phyloP scores from a whole-genome alignment of 1,284 basidiomycete species.

The Agroathelia rolfsii region DNA sequence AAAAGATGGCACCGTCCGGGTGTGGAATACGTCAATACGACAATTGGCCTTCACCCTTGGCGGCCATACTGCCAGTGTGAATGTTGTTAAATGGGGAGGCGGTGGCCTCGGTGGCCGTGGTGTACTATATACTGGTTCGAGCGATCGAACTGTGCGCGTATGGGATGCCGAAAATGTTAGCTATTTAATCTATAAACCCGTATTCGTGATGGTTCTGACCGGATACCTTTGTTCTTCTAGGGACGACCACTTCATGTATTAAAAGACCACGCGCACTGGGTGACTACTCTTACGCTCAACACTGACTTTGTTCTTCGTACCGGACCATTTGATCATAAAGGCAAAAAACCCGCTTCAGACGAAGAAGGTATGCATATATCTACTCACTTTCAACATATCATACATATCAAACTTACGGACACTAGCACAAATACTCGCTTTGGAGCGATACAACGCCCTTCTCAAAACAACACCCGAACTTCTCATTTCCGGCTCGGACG shows the following conservation, averaged over 20 bases:
- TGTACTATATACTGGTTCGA: conserved; percentile 88
- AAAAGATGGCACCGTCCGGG: conserved; percentile 90
- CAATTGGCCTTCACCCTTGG: conserved; percentile 81
- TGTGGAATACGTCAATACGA: conserved; percentile 79
- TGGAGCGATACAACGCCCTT: conserved; percentile 65
- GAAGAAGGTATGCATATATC: conserved; percentile 52
- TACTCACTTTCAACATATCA: conserved; percentile 3
- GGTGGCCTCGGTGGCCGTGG: conserved; percentile 57
- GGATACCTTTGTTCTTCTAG: no score
- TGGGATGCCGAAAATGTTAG: conserved; percentile 81
- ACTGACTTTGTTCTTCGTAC: conserved; percentile 94
- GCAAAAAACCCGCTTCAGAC: conserved; percentile 66
- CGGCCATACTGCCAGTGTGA: conserved; percentile 90
- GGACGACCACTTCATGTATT: conserved; percentile 64
- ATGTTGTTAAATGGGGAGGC: conserved; percentile 94
- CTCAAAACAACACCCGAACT: conserved; percentile 68
- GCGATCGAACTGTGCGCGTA: conserved; percentile 87
- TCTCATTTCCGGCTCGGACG: conserved; percentile 88
- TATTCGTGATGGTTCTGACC: conserved; percentile 1
- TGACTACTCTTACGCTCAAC: conserved; percentile 91
- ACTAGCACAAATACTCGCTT: conserved; percentile 64
- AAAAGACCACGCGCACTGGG: conserved; percentile 97
- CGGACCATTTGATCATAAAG: conserved; percentile 87
- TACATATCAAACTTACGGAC: background rate
- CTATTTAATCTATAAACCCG: conserved; percentile 7